Evolutionary conservation across 2,329 filamentous ascomycete genomes (phyloP).

Genomic region (Phoma sp.): DNA sequence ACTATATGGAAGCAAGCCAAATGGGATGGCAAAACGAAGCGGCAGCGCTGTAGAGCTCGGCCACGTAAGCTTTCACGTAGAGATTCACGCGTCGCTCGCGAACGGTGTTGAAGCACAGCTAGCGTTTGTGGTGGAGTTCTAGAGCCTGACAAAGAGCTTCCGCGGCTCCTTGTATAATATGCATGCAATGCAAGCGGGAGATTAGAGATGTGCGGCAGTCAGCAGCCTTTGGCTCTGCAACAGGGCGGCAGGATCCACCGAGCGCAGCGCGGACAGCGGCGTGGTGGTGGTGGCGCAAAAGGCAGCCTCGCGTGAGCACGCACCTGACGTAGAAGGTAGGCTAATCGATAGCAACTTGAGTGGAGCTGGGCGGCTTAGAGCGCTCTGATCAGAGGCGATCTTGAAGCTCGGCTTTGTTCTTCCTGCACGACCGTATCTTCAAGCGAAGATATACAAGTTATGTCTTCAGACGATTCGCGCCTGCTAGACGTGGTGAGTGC

Average conservation of each 20-base stretch:
- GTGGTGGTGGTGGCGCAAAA: conserved; percentile 18
- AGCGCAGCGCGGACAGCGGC: conserved; percentile 9
- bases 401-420: neutral
- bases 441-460: conserved; percentile 43
- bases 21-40: conserved; percentile 15
- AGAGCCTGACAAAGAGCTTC: conserved; percentile 1
- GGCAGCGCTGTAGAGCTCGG: conserved; percentile 21
- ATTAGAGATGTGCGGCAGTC: conserved; percentile 22
- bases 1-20: conserved; percentile 8
- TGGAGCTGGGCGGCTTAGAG: conserved; percentile 1
- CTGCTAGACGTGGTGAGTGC: conserved; percentile 75
- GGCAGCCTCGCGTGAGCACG: conserved; percentile 13
- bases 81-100: conserved; percentile 29
- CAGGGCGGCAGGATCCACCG: conserved; percentile 10
- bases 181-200: conserved; percentile 12
- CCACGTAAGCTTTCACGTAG: conserved; percentile 32
- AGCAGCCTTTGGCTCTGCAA: conserved; percentile 20
- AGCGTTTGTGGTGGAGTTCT: conserved; percentile 3
- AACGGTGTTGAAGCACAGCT: conserved; percentile 13
- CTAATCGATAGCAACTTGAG: neutral
- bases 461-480: conserved; percentile 81
- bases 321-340: neutral
- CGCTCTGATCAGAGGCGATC: neutral
- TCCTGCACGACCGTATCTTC: too few relatives aligned
- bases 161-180: conserved; percentile 11